Base-by-base conservation (phyloP, 345 rosid species). In the Salix viminalis region DNA sequence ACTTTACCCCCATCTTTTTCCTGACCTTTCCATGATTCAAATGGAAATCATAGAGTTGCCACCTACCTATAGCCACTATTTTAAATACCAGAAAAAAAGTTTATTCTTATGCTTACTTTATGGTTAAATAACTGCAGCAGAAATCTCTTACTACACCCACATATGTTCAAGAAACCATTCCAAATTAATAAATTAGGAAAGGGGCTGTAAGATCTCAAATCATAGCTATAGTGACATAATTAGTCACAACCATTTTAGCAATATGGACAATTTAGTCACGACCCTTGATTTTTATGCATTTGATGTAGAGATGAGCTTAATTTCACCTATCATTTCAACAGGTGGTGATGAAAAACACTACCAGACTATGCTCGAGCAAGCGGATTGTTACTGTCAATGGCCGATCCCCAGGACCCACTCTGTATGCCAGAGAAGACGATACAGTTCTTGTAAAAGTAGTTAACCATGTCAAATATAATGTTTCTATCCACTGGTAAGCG, bases 401-500 rank as follows among this genome's bases (percentile, higher is more conserved):
- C 26, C 67, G 61, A 75, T 86, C 84, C 60, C 92, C 92, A 4
- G 90, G 92, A n/a, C 92, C 87, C 4, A 86, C 84, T 46, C 80
- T 86, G 6, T 83, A 84, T 60, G 88, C 86, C 16, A 84, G 91
- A 64, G 89, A 90, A 81, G 91, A 80, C 58, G 94, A 88, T 66
- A 84, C 77, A 5, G 83, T 90, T 19, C 82, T 87, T 61, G 88
- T 89, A 36, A 87, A 84, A 42, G 95, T 91, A 34, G 86, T 78
- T 65, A 87, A 91, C 82, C 76, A 74, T 36, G 93, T 88, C 70
- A 87, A 86, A 77, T 87, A 91, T 67, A 91, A 91, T 72, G 88
- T 91, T 56, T 73, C 88, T 16, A 84, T 91, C 74, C 95, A 91
- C 66, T 91, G 95, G 95, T 91, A 76, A 69, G 83, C 44, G 9